Base-by-base conservation (phyloP, 2,329 filamentous ascomycete genomes). In the Hypomyces perniciosus region DNA sequence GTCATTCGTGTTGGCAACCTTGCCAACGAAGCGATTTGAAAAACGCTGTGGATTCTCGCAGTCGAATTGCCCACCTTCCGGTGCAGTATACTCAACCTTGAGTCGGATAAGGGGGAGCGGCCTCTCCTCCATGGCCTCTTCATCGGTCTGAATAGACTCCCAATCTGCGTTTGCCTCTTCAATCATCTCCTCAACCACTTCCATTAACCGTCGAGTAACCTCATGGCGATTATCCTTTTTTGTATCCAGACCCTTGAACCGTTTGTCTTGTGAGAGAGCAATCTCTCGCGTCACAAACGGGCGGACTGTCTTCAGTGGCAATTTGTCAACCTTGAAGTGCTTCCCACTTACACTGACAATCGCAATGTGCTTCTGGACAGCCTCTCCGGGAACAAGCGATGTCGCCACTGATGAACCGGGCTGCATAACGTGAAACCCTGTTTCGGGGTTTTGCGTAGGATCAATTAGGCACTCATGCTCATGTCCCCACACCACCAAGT, bases 381-480 rank as follows among this genome's bases (percentile, higher is more conserved):
- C 88, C 69, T 99, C 93, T 29, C 91, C 91, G 0, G 88, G 86
- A 7, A 93, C 84, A 0, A 99, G 74, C 0, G 93, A 97, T 1
- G 93, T 99, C 1, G 92, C 93, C 1, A 99, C 86, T 0, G 93
- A 97, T 0, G 93, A 99, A 0, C 93, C 93, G 1, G 93, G 93
- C 62, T 99, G 93, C 82, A 99, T 96, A 56, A 99, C 92, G 59
- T 93, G 84, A 60, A 99, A 99, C 1, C 86, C 86, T 44, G 86
- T 96, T 62, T 96, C 90, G 0, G 87, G 81, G 60, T 97, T 99
- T 43, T 83, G 76, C 1, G 75, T 73, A 0, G 93, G 93, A 41
- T 96, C 84, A 56, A 99, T 95, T 6, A 92, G 67, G 63, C 93
- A 99, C 67, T 99, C 92, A 64, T 99, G 93, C 68, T 99, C 93